phyloP scores from a whole-genome alignment of 1,139 yeast species.

The Nakaseomyces glabratus region DNA sequence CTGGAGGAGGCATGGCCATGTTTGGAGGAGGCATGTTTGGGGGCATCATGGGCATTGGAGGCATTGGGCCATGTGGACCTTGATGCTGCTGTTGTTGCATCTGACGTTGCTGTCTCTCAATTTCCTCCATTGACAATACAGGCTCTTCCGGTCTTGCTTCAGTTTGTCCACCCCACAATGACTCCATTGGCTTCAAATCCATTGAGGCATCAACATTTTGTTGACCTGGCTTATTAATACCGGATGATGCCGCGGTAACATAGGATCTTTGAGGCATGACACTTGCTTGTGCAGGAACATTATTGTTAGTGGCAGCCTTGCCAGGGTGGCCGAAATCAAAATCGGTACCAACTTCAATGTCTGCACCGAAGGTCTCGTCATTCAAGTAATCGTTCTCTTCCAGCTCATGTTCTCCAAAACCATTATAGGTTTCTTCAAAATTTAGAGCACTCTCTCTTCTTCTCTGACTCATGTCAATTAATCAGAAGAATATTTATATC shows the following conservation, averaged over 20 bases:
- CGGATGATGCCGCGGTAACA: constrained; percentile 45
- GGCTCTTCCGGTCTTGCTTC: constrained; percentile 17
- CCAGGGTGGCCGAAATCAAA: constrained; percentile 54
- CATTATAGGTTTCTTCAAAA: constrained; percentile 79
- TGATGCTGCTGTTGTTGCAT: constrained; percentile 17
- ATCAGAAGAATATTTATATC: too few species aligned
- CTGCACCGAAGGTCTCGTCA: constrained; percentile 78
- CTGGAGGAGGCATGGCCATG: constrained; percentile 2
- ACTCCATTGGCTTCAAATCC: constrained; percentile 56
- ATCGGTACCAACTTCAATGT: constrained; percentile 53
- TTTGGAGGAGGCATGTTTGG: constrained; percentile 7
- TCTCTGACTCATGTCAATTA: constrained; percentile 8
- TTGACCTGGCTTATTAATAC: constrained; percentile 19
- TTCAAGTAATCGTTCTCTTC: constrained; percentile 78
- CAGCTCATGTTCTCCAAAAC: constrained; percentile 56
- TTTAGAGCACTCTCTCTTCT: constrained; percentile 32
- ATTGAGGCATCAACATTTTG: constrained; percentile 26
- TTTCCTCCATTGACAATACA: constrained; percentile 28
- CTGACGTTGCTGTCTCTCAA: constrained; percentile 30
- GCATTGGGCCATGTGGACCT: not conserved
- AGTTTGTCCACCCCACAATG: constrained; percentile 43
- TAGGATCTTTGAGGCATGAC: constrained; percentile 38
- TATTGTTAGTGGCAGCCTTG: constrained; percentile 9
- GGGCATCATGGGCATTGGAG: constrained; percentile 12
- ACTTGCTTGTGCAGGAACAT: constrained; percentile 17